Base-by-base conservation (phyloP, 306 rosid species). In the Parietaria judaica region DNA sequence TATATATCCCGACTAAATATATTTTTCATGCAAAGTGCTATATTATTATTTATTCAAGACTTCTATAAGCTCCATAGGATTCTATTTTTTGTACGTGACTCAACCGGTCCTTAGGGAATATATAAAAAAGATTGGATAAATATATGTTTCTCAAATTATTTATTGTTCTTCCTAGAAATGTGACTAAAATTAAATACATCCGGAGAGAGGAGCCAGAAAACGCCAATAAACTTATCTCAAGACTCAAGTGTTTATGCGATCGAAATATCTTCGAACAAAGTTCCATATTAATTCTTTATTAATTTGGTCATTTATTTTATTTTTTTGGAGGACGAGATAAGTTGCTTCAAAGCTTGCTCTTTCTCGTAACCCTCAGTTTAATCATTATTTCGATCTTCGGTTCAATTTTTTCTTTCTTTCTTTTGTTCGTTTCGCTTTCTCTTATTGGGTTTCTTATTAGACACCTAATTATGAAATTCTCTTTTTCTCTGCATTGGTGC, bases 291-390 rank as follows among this genome's bases (percentile, higher is more conserved):
- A 16, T 35, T n/a, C n/a, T n/a, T n/a, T n/a, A n/a, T 36, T 34
- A 1, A 34, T 36, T 54, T 10, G 11, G n/a, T n/a, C n/a, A n/a
- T n/a, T 54, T 23, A 31, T 55, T 61, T 67, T 76, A 58, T 61
- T 65, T 47, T 61, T 46, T 11, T 45, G 46, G 54, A 56, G 63
- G 14, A 44, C 46, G 39, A 7, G 64, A 60, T 11, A n/a, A 69
- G 77, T 72, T 67, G 88, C 84, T 82, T 84, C 79, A 79, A 78
- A 56, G 72, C 76, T 73, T 71, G 76, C 75, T 74, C 70, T 71
- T 61, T 43, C 68, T 67, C 60, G 70, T 58, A 64, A 54, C 44
- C 59, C 62, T 36, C 56, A 69, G 70, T 41, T 67, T 53, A 53
- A 53, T 53, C 57, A 51, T 74, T 59, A 62, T 67, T 75, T 61